Evolutionary conservation across 2,329 filamentous ascomycete genomes (phyloP), one percentile per base, ranked within the genome.

Genomic region (Cladosporium oxysporum): DNA sequence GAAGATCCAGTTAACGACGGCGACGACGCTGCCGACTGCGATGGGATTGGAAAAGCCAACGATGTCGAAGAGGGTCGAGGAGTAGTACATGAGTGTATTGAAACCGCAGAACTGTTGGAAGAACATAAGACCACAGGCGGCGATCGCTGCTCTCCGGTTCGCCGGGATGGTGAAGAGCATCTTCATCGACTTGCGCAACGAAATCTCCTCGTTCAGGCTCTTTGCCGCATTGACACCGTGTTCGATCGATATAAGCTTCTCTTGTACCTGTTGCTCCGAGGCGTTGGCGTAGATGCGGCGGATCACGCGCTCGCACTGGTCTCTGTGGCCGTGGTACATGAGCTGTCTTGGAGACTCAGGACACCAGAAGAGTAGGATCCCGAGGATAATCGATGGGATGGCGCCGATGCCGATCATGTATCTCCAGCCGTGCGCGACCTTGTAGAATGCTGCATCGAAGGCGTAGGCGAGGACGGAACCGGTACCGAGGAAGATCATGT

Each of bases 341-440:
- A 97, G 83, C 90, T 92, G 97, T 28, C 94, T 84, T 37, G 94
- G 94, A 14, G 91, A 96, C 79, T 98, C 94, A 0, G 93, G 93
- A 85, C 97, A 90, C 61, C 87, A 82, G 2, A 87, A 71, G 66
- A 97, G 80, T 64, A 96, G 80, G 0, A 83, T 75, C 5, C 87
- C 85, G 76, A 97, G 94, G 3, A 93, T 64, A 0, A 86, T 76
- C 0, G 93, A 93, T 0, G 94, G 94, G 29, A 90, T 68, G 10
- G 91, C 91, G 0, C 93, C 94, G 0, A 97, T 78, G 0, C 93
- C 93, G 0, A 97, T 93, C 86, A 97, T 93, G 89, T 91, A 96
- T 59, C 92, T 84, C 93, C 94, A 98, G 1, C 90, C 92, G 14
- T 84, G 85, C 8, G 71, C 67, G 8, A 85, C 83, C 11, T 69